Percentiles rank a stretch among this genome's conserved stretches.
Conservation (phyloP, 192 early-diverging fungal species). For the Chytriomyces confervae region DNA sequence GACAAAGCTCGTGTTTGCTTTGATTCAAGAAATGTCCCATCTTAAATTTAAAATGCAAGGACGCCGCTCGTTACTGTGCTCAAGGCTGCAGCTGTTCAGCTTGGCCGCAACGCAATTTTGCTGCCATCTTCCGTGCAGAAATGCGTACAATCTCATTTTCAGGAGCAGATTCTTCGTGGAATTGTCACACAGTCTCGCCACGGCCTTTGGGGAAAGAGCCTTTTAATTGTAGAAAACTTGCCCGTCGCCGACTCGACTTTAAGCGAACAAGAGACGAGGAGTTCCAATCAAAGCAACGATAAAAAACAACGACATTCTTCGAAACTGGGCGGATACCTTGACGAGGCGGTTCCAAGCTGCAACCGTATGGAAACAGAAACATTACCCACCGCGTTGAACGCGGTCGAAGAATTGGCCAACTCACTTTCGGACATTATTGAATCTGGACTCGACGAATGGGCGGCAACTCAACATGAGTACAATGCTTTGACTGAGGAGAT, state of each 20-base stretch:
- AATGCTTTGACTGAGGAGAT: slow-evolving; percentile 27
- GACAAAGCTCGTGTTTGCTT: background rate
- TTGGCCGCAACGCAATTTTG: slow-evolving; percentile 25
- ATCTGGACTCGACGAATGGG: background rate
- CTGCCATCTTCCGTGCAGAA: slow-evolving; percentile 29
- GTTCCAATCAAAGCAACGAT: too few species aligned
- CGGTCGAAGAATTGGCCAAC: background rate
- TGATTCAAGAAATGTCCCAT: background rate
- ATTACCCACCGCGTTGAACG: background rate
- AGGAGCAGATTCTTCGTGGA: slow-evolving; percentile 28
- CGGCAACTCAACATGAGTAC: background rate
- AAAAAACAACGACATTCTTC: too few species aligned
- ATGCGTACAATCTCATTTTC: slow-evolving; percentile 31
- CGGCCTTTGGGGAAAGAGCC: slow-evolving; percentile 26
- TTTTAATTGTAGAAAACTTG: background rate
- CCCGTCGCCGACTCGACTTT: too few species aligned
- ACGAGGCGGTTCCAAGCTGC: slow-evolving; percentile 16
- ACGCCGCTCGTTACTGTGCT: background rate
- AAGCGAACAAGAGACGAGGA: too few species aligned
- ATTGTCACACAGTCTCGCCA: slow-evolving; percentile 24
- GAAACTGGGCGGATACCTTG: slow-evolving; percentile 20
- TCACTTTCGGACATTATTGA: background rate
- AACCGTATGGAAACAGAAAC: slow-evolving; percentile 10
- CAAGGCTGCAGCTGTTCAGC: slow-evolving; percentile 4
- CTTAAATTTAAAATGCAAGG: background rate